Evolutionary conservation across 2,329 filamentous ascomycete species (phyloP).

Genomic region (Alternaria triticina): DNA sequence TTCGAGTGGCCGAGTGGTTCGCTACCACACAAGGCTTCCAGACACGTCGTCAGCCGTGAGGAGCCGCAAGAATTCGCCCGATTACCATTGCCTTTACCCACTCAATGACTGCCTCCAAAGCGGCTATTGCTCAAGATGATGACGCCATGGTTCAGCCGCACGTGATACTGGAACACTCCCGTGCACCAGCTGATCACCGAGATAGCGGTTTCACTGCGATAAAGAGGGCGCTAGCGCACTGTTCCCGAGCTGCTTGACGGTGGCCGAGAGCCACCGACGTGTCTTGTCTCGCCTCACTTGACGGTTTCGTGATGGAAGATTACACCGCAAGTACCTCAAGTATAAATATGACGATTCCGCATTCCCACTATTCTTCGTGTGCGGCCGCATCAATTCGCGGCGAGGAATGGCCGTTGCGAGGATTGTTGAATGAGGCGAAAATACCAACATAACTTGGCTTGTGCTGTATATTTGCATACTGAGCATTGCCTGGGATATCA

Average conservation of each 20-base stretch:
- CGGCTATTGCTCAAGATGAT: background rate
- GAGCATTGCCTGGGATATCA: background rate
- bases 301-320: background rate
- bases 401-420: background rate
- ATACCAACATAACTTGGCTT: background rate
- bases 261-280: constrained; percentile 1
- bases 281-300: constrained; percentile 5
- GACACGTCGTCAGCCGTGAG: constrained; percentile 7
- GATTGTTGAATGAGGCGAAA: background rate
- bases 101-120: background rate
- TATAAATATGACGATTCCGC: background rate
- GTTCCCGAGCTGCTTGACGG: background rate
- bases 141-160: constrained; percentile 7
- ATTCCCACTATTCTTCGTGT: background rate
- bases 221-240: background rate
- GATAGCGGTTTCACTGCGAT: constrained; percentile 7
- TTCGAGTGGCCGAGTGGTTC: background rate
- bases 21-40: background rate
- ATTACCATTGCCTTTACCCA: background rate
- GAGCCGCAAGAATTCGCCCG: background rate
- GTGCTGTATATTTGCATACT: background rate
- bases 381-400: no score
- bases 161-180: constrained; percentile 1
- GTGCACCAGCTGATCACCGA: constrained; percentile 5
- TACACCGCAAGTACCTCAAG: background rate